Evolutionary conservation across 2,329 filamentous ascomycete genomes (phyloP).

Genomic region (Septoria petroselini): DNA sequence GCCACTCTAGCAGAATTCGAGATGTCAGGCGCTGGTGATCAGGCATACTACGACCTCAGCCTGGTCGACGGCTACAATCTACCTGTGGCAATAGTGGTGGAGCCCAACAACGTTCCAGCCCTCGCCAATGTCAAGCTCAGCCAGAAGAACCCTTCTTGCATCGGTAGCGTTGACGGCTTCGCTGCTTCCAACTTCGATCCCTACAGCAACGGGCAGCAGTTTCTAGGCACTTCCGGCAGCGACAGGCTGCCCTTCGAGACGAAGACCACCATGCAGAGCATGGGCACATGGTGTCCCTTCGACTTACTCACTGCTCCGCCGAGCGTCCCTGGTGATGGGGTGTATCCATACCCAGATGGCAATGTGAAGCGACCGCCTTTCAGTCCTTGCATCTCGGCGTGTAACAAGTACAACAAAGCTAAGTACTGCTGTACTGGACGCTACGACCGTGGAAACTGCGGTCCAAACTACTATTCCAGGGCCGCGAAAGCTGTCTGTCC

Average conservation of each 20-base stretch:
- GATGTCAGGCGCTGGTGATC: slow-evolving; percentile 62
- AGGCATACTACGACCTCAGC: slow-evolving; percentile 81
- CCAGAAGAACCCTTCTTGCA: slow-evolving; percentile 71
- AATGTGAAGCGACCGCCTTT: slow-evolving; percentile 67
- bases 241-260: slow-evolving; percentile 67
- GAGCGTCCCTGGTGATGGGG: slow-evolving; percentile 66
- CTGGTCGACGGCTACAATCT: slow-evolving; percentile 83
- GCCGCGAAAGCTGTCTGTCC: slow-evolving; percentile 73
- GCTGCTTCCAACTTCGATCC: slow-evolving; percentile 44
- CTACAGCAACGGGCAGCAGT: slow-evolving; percentile 52
- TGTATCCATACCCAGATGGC: slow-evolving; percentile 79
- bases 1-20: slow-evolving; percentile 80
- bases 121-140: slow-evolving; percentile 67
- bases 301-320: slow-evolving; percentile 68
- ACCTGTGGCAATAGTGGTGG: slow-evolving; percentile 58
- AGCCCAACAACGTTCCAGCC: slow-evolving; percentile 56
- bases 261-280: slow-evolving; percentile 54
- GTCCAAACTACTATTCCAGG: slow-evolving; percentile 64
- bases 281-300: slow-evolving; percentile 76
- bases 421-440: slow-evolving; percentile 73
- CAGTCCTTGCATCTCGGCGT: slow-evolving; percentile 74
- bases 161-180: slow-evolving; percentile 65
- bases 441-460: slow-evolving; percentile 63
- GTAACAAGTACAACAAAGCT: slow-evolving; percentile 63
- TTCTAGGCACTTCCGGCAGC: slow-evolving; percentile 61